Evolutionary conservation across 2,329 filamentous ascomycete species (phyloP).

Genomic region (Ampelomyces quisqualis): DNA sequence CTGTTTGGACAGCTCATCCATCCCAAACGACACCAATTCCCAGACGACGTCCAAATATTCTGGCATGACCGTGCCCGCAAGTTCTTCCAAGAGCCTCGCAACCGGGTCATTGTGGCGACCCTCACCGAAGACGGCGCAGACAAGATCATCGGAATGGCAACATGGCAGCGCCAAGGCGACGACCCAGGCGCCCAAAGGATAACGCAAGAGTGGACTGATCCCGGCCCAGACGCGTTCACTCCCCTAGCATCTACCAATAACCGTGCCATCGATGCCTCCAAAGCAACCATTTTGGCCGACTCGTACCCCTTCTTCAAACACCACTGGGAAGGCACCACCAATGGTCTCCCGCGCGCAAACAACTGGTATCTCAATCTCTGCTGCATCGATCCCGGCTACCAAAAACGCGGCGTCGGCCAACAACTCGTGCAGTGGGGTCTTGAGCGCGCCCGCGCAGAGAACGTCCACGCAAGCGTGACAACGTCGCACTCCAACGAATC

Average conservation of each 20-base stretch:
- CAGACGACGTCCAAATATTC: constrained; percentile 25
- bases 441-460: constrained; percentile 39
- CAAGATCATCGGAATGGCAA: constrained; percentile 20
- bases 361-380: constrained; percentile 46
- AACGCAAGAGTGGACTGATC: constrained; percentile 13
- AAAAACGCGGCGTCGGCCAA: constrained; percentile 43
- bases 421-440: constrained; percentile 49
- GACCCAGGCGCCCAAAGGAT: constrained; percentile 16
- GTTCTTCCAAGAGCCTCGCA: constrained; percentile 15
- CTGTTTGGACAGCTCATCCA: constrained; percentile 32
- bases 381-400: constrained; percentile 45
- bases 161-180: constrained; percentile 28
- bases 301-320: constrained; percentile 17
- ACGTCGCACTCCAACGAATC: constrained; percentile 43
- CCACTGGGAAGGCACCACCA: constrained; percentile 13
- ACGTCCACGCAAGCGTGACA: constrained; percentile 45
- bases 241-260: constrained; percentile 14
- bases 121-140: constrained; percentile 6
- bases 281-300: constrained; percentile 13
- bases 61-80: constrained; percentile 24
- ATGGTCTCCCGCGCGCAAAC: constrained; percentile 22
- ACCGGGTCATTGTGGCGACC: constrained; percentile 15
- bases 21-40: constrained; percentile 27
- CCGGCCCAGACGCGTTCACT: constrained; percentile 7
- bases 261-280: constrained; percentile 24